Conservation (phyloP, 2,329 filamentous ascomycete genomes). For the Hypomyces rosellus region DNA sequence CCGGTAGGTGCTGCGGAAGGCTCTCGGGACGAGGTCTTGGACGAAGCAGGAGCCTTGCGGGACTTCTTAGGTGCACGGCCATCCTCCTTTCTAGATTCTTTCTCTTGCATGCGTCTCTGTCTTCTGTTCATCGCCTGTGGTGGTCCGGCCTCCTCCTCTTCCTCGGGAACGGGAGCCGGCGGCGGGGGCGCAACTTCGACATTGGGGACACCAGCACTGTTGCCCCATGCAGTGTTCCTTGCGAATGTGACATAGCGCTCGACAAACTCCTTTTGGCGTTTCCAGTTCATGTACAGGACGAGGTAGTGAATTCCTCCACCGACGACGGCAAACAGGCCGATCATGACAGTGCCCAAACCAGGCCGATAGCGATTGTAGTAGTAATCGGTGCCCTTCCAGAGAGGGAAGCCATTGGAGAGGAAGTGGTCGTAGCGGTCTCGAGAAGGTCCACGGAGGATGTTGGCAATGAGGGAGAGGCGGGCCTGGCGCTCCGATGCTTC, state of each 20-base stretch:
- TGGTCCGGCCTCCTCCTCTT: constrained; percentile 44
- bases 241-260: constrained; percentile 88
- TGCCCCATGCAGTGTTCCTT: constrained; percentile 81
- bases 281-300: constrained; percentile 79
- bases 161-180: constrained; percentile 35
- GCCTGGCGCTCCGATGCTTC: constrained; percentile 76
- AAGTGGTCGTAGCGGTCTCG: constrained; percentile 94
- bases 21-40: constrained; percentile 26
- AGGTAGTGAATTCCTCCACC: constrained; percentile 86
- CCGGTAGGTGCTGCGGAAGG: constrained; percentile 57
- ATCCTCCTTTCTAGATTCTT: constrained; percentile 67
- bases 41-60: constrained; percentile 27
- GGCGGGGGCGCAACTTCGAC: constrained; percentile 43
- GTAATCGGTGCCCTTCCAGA: constrained; percentile 96
- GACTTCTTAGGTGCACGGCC: constrained; percentile 47
- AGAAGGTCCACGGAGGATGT: constrained; percentile 73
- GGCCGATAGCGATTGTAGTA: constrained; percentile 95
- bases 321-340: constrained; percentile 73
- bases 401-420: constrained; percentile 84
- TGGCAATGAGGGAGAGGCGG: constrained; percentile 74
- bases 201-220: constrained; percentile 67
- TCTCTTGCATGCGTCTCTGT: constrained; percentile 84
- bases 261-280: constrained; percentile 84
- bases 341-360: constrained; percentile 75
- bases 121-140: constrained; percentile 68